Evolutionary conservation across 2,329 filamentous ascomycete genomes (phyloP), one percentile per base, ranked within the genome.

Genomic region (Trichophyton simii): DNA sequence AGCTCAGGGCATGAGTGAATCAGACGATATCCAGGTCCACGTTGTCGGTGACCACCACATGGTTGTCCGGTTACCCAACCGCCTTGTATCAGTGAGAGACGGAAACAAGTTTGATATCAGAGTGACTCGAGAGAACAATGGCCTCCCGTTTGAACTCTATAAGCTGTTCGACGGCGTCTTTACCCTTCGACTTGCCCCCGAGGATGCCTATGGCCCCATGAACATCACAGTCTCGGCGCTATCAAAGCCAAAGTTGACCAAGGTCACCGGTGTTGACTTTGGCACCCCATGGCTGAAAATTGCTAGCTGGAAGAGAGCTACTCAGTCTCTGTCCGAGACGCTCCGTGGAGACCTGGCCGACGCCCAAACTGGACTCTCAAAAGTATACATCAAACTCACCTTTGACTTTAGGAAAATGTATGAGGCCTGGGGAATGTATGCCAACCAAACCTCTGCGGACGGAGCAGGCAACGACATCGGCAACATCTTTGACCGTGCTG

Each of bases 21-120:
- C 31, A 34, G 50, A 55, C 5, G 73, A 75, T 44, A 69, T 82
- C 66, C 77, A 80, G 62, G 72, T 83, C n/a, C 76, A 81, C 63
- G 74, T 78, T n/a, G 75, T 82, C 63, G 80, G 79, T 3, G 78
- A 82, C 63, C 76, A 77, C 57, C 79, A 82, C 65, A 77, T 83
- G 61, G 69, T 81, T 50, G 73, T 83, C 58, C 78, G 77, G 50
- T 77, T 80, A 7, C 79, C 80, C 6, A 72, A 72, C 36, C 72
- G 72, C 25, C 72, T 79, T 61, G 65, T 70, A 3, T 70, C 70
- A 42, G 68, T 72, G 57, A 78, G 75, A 65, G 18, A 36, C 80
- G 76, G 66, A 15, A 73, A 75, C 13, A 76, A 75, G 31, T 76
- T 84, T 60, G 73, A 76, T 58, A 77, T 83, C 42, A 74, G 75